Base-by-base conservation (phyloP, 2,329 filamentous ascomycete genomes). In the Calonectria pseudoturangicola region DNA sequence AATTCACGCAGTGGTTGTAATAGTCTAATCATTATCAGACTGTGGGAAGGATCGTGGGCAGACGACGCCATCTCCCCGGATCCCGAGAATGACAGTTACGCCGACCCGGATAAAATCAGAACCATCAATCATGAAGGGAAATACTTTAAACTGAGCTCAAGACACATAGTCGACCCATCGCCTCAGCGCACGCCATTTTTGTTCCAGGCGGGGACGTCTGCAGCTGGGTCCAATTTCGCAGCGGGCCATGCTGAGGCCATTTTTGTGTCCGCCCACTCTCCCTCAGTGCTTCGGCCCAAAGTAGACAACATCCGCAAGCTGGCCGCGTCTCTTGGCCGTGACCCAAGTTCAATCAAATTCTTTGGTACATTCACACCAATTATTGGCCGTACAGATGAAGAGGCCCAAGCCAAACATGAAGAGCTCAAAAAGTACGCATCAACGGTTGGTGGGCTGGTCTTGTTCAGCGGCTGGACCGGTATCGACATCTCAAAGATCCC, bases 51-150 rank as follows among this genome's bases (percentile, higher is more conserved):
- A 1, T 90, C 88, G 10, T 91, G 89, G 89, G 86, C 88, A 1
- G 85, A 90, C 58, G 88, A 92, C 71, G 90, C 91, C 0, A 85
- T 92, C 13, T 82, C 86, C 0, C 86, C 88, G 0, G 87, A 93
- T 76, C 84, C 85, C 0, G 85, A 87, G 33, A 87, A 85, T 13
- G 90, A 92, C 75, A 86, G 85, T 41, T 92, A 92, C 77, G 86
- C 89, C 6, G 87, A 92, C 73, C 91, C 92, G 0, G 85, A 88
- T 51, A 89, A 89, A 76, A 88, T 93, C 70, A 86, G 90, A 27
- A 87, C 87, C 12, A 93, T 93, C 75, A 87, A 91, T 68, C 91
- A 93, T 77, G 79, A 88, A 10, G 91, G 91, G 1, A 89, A 90
- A 66, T 92, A 88, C 80, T 88, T 88, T 77, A 82, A 81, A 50